Conservation (phyloP, 352 stramenopile genomes). For the Globisporangium uncinulatum region DNA sequence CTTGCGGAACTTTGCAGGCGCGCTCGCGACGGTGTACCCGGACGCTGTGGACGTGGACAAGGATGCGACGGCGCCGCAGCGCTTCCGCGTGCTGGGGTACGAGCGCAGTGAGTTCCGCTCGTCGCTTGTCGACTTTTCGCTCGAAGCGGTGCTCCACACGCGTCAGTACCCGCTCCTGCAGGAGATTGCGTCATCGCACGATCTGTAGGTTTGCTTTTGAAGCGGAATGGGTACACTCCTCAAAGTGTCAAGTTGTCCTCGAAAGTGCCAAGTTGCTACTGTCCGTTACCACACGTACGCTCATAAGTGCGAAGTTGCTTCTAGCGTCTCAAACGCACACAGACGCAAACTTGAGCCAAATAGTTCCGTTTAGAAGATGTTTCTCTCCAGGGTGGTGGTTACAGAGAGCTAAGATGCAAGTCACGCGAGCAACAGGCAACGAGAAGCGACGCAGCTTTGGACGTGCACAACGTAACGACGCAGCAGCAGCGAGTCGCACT, state of each 20-base stretch:
- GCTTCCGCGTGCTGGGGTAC: slow-evolving; percentile 7
- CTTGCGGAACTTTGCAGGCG: slow-evolving; percentile 9
- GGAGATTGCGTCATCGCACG: slow-evolving; percentile 2
- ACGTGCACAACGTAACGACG: neutral
- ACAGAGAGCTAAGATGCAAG: neutral
- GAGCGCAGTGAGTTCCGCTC: slow-evolving; percentile 11
- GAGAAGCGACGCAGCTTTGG: neutral
- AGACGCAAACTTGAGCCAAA: no score
- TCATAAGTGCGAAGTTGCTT: no score
- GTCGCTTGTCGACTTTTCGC: slow-evolving; percentile 15
- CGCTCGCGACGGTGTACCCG: slow-evolving; percentile 9
- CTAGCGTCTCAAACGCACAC: no score
- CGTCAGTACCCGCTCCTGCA: slow-evolving; percentile 8
- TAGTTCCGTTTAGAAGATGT: no score
- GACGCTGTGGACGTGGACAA: neutral
- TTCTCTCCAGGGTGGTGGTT: no score
- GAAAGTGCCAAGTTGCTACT: no score
- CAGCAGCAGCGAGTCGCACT: slow-evolving; percentile 2
- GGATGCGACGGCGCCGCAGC: neutral
- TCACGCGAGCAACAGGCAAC: neutral
- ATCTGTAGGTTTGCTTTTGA: slow-evolving; percentile 1
- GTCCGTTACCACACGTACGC: no score
- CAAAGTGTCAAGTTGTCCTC: neutral
- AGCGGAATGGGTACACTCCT: neutral
- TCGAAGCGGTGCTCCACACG: slow-evolving; percentile 12